Percentiles rank a stretch among this genome's conserved stretches.
These are phyloP conservation scores for Anthostomella pinea DNA, from an alignment of 2,329 filamentous ascomycete species.

Conservation along the genomic window DNA sequence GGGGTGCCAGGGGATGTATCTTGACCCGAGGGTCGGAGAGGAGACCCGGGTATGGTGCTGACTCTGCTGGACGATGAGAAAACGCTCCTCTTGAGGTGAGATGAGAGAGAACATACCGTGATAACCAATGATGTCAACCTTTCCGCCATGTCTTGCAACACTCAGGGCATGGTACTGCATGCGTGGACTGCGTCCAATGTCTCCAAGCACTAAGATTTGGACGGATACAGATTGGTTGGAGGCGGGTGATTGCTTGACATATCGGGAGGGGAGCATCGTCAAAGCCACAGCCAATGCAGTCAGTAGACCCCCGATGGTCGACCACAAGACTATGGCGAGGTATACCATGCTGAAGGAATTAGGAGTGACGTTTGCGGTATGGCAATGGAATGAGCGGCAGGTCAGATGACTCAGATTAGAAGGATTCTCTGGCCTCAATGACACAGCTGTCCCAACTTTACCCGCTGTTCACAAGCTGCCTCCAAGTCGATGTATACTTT, in stretches of 20 bases:
- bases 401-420: too few relatives aligned
- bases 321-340: constrained; percentile 26
- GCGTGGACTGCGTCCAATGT: constrained; percentile 91
- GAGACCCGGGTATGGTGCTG: constrained; percentile 76
- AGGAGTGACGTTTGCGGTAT: too few relatives aligned
- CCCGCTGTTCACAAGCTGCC: too few relatives aligned
- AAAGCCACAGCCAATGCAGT: constrained; percentile 31
- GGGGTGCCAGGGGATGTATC: constrained; percentile 66
- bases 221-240: constrained; percentile 40
- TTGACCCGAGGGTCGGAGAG: constrained; percentile 64
- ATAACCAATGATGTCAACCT: constrained; percentile 86
- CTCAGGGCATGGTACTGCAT: constrained; percentile 99
- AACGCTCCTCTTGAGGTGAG: constrained; percentile 3
- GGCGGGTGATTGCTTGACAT: constrained; percentile 34
- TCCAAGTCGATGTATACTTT: too few relatives aligned
- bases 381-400: too few relatives aligned
- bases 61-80: constrained; percentile 52
- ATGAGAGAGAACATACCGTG: constrained; percentile 52
- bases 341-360: constrained; percentile 19
- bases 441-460: too few relatives aligned
- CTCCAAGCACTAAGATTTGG: constrained; percentile 88
- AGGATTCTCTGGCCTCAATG: too few relatives aligned
- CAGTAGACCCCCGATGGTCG: constrained; percentile 25
- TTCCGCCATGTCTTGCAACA: constrained; percentile 75
- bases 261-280: constrained; percentile 35